phyloP scores from a whole-genome alignment of 352 stramenopile species.

The Salisapilia sapeloensis region DNA sequence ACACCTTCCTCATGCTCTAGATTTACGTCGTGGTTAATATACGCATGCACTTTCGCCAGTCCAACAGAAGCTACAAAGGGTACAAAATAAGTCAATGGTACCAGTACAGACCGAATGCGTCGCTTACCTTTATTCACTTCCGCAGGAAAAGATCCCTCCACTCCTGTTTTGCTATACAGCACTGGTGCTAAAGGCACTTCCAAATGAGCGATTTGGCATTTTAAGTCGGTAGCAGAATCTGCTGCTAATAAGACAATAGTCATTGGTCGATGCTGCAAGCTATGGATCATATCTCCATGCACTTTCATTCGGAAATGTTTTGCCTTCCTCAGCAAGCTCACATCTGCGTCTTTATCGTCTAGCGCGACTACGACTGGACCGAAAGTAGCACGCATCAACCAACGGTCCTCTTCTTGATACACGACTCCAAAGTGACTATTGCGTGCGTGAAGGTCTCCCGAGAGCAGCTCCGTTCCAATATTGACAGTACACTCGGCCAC shows the following conservation, averaged over 20 bases:
- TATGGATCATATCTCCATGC: slow-evolving; percentile 5
- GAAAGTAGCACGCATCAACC: too few species aligned
- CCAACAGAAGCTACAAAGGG: slow-evolving; percentile 1
- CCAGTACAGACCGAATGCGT: too few species aligned
- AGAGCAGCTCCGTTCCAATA: too few species aligned
- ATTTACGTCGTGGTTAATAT: slow-evolving; percentile 1
- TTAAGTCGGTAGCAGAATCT: slow-evolving; percentile 1
- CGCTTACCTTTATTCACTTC: slow-evolving; percentile 10
- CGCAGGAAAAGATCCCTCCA: slow-evolving; percentile 22
- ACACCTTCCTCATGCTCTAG: neutral
- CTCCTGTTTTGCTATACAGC: slow-evolving; percentile 17
- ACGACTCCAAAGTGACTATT: too few species aligned
- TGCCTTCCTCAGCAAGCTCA: too few species aligned
- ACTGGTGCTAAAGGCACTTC: slow-evolving; percentile 14
- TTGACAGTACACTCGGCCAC: too few species aligned
- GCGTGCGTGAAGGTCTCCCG: too few species aligned
- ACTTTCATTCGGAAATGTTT: too few species aligned
- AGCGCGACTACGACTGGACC: too few species aligned
- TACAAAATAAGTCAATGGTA: too few species aligned
- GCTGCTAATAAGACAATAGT: slow-evolving; percentile 4
- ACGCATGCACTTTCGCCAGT: slow-evolving; percentile 1
- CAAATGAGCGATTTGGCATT: slow-evolving; percentile 8
- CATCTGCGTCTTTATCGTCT: too few species aligned
- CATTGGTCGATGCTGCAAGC: slow-evolving; percentile 4
- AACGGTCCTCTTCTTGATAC: too few species aligned